Base-by-base conservation (phyloP, 306 rosid genomes). In the Fragaria ananassa region DNA sequence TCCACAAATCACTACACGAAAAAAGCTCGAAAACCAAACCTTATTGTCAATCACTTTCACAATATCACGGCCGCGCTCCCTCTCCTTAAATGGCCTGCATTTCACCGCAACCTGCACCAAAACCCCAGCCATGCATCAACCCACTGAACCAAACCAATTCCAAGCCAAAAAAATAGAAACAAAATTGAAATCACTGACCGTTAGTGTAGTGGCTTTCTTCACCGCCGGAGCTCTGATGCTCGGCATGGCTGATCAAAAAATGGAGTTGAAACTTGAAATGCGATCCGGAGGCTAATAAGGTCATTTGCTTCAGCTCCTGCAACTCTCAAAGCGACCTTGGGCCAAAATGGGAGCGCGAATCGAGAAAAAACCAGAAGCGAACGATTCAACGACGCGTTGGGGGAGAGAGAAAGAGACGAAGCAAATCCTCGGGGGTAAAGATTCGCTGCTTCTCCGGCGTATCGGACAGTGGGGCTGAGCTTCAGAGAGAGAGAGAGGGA, bases 91-190 rank as follows among this genome's bases (percentile, higher is more conserved):
- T 5, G 87, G 87, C 79, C 92, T 81, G 81, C 92, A 84, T 86
- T 88, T 88, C 51, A 88, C 88, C 3, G 88, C 92, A 31, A 88
- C 92, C 92, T 86, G 84, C 34, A 75, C 76, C 64, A 58, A 50
- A 45, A 57, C 27, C 6, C 50, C 1, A 54, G 58, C 78, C 54
- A 29, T 13, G 5, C 57, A 53, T 35, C 62, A 72, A 23, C 10
- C 41, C 25, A 14, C 61, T 65, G 21, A 65, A 79, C 5, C 42
- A 78, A 79, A 19, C 41, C 46, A 78, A 51, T 27, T 54, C 44
- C 18, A 79, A 49, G 54, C 56, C 27, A n/a, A 41, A 27, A 27
- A 37, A 51, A 70, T 49, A 57, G 41, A 49, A 34, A 17, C 18
- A n/a, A 45, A 10, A 39, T 39, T 18, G 39, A 53, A 56, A 39